These are phyloP conservation scores for Trametes polyzona DNA, from an alignment of 1,284 basidiomycete genomes.

Conservation along the genomic window DNA sequence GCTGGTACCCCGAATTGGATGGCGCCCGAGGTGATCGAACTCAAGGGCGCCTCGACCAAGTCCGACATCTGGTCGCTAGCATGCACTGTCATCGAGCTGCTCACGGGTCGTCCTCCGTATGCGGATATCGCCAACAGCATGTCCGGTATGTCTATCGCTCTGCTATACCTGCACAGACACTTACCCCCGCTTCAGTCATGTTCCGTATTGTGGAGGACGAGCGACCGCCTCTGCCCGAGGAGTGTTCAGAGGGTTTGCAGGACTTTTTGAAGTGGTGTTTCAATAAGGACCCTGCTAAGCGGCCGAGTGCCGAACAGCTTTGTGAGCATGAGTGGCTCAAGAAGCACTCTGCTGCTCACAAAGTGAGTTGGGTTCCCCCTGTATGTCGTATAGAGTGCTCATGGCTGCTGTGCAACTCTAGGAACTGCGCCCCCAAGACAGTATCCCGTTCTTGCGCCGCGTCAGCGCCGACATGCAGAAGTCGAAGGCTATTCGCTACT, in stretches of 20 bases:
- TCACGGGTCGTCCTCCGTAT: constrained; percentile 92
- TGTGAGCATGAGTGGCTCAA: constrained; percentile 93
- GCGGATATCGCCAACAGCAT: constrained; percentile 84
- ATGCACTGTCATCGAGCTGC: constrained; percentile 91
- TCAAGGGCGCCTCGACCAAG: constrained; percentile 74
- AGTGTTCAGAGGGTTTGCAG: constrained; percentile 70
- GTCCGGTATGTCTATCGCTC: constrained; percentile 59
- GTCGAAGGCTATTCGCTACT: constrained; percentile 61
- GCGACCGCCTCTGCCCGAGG: constrained; percentile 83
- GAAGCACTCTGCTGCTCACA: constrained; percentile 74
- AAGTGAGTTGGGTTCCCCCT: constrained; percentile 50
- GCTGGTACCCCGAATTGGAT: constrained; percentile 98
- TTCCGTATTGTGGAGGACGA: constrained; percentile 95
- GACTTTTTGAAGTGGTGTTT: constrained; percentile 88
- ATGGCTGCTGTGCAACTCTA: constrained; percentile 34
- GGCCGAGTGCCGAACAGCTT: constrained; percentile 82
- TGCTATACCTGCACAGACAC: not conserved
- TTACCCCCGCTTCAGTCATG: constrained; percentile 63
- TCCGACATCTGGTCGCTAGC: constrained; percentile 93
- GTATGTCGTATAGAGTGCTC: constrained; percentile 7
- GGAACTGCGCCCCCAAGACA: constrained; percentile 89
- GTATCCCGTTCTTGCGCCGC: constrained; percentile 90
- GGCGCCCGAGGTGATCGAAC: constrained; percentile 94
- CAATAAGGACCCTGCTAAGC: constrained; percentile 79
- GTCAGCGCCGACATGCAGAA: constrained; percentile 86